phyloP scores from a whole-genome alignment of 1,284 basidiomycete species.

The Cryptococcus sp. region DNA sequence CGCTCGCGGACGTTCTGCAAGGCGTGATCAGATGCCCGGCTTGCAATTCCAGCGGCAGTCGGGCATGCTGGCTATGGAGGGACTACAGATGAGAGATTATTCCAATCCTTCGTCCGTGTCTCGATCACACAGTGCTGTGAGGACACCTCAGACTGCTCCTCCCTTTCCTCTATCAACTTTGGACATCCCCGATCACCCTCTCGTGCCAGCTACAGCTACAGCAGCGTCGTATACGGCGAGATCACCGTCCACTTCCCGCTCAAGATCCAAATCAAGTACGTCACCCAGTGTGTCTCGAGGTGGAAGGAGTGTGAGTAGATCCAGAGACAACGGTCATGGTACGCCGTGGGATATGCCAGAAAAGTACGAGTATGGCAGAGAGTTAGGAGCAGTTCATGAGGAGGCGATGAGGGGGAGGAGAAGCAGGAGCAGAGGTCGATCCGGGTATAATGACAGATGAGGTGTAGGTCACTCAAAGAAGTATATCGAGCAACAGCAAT shows the following conservation, averaged over 20 bases:
- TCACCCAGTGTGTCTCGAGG: conserved; percentile 13
- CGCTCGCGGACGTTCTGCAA: conserved; percentile 9
- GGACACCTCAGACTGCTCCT: neutral
- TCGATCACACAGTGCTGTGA: conserved; percentile 1
- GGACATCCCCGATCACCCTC: neutral
- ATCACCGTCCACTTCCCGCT: conserved; percentile 4
- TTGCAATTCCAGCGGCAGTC: conserved; percentile 10
- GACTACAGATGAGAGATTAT: conserved; percentile 6
- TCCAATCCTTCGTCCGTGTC: conserved; percentile 1
- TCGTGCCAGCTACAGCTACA: neutral
- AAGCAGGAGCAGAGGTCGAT: conserved; percentile 10
- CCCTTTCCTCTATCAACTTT: conserved; percentile 1
- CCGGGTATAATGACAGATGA: neutral
- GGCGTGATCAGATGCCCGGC: conserved; percentile 4
- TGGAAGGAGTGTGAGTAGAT: conserved; percentile 9
- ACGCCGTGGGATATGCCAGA: conserved; percentile 4
- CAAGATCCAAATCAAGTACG: conserved; percentile 9
- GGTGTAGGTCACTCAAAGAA: neutral
- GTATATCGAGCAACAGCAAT: neutral
- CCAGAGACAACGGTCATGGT: conserved; percentile 2
- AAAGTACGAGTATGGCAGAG: conserved; percentile 16
- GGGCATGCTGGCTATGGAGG: conserved; percentile 3
- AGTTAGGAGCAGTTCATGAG: conserved; percentile 19
- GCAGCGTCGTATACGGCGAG: neutral
- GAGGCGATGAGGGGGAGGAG: conserved; percentile 11